A percentile compares a stretch with the other conserved stretches of the same genome.
phyloP scores from a whole-genome alignment of 495 filamentous ascomycete species.

The Astrothelium subdiscretum region DNA sequence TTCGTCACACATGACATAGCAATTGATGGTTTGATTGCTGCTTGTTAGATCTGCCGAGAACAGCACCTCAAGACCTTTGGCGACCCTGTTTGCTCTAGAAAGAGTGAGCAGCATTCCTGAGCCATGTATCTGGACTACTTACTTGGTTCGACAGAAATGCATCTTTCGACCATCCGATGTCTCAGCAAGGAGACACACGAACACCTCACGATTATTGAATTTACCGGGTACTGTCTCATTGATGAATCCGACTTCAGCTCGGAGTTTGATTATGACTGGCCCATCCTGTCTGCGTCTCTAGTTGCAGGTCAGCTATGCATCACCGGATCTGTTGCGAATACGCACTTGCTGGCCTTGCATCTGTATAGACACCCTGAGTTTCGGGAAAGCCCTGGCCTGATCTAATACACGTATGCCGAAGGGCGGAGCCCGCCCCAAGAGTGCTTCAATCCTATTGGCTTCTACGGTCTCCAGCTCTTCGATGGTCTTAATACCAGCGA shows the following conservation, averaged over 20 bases:
- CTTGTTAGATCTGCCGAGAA: slow-evolving; percentile 48
- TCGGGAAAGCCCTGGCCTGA: slow-evolving; percentile 60
- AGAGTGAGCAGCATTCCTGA: slow-evolving; percentile 14
- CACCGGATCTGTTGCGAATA: not conserved
- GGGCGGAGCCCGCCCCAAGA: slow-evolving; percentile 68
- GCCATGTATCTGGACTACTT: slow-evolving; percentile 4
- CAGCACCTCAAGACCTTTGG: slow-evolving; percentile 47
- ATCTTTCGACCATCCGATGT: slow-evolving; percentile 60
- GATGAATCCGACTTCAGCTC: slow-evolving; percentile 57
- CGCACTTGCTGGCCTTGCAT: slow-evolving; percentile 38
- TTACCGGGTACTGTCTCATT: slow-evolving; percentile 51
- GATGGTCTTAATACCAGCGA: slow-evolving; percentile 57
- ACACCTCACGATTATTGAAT: slow-evolving; percentile 52
- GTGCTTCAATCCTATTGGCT: slow-evolving; percentile 59
- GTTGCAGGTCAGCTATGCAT: not conserved
- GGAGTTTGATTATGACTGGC: slow-evolving; percentile 48
- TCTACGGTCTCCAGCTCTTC: slow-evolving; percentile 58
- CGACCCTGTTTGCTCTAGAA: slow-evolving; percentile 52
- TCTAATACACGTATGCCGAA: slow-evolving; percentile 63
- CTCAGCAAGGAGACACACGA: slow-evolving; percentile 65
- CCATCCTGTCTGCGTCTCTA: slow-evolving; percentile 32
- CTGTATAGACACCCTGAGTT: slow-evolving; percentile 48
- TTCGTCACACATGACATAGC: slow-evolving; percentile 77
- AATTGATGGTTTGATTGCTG: slow-evolving; percentile 48
- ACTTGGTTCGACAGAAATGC: slow-evolving; percentile 69